Conservation (phyloP, 495 filamentous ascomycete species). For the Neurospora pannonica region DNA sequence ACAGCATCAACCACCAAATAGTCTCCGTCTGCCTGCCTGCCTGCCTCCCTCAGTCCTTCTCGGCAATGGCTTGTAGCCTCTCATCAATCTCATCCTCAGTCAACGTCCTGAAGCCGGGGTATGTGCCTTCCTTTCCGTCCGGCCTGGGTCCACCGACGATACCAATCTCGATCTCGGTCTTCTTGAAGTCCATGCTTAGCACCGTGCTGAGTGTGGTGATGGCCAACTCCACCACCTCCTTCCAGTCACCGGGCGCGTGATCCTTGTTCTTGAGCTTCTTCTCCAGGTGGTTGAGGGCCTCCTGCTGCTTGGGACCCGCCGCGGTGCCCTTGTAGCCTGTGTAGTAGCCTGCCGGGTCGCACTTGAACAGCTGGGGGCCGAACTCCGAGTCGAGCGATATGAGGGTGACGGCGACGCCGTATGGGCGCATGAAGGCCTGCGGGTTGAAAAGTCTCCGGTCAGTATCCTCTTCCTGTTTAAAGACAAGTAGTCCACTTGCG, state of each 20-base stretch:
- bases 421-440: constrained; percentile 95
- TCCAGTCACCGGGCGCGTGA: constrained; percentile 82
- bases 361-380: constrained; percentile 97
- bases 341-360: constrained; percentile 95
- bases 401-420: constrained; percentile 88
- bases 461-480: constrained; percentile 4
- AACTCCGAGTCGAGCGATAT: constrained; percentile 88
- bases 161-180: constrained; percentile 94
- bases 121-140: constrained; percentile 72
- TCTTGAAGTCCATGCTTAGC: constrained; percentile 98
- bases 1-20: background rate
- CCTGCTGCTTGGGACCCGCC: constrained; percentile 93
- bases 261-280: constrained; percentile 99
- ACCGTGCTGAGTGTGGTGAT: constrained; percentile 92
- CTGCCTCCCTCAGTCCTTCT: constrained; percentile 69
- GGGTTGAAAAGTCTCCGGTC: constrained; percentile 1
- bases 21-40: background rate
- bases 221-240: constrained; percentile 93
- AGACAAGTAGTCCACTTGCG: background rate
- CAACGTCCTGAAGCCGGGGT: constrained; percentile 72
- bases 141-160: constrained; percentile 76
- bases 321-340: constrained; percentile 97
- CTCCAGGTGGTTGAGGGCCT: constrained; percentile 94
- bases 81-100: constrained; percentile 98
- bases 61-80: constrained; percentile 89